Evolutionary conservation across 345 rosid genomes (phyloP).

Genomic region (Crucihimalaya himalaica): DNA sequence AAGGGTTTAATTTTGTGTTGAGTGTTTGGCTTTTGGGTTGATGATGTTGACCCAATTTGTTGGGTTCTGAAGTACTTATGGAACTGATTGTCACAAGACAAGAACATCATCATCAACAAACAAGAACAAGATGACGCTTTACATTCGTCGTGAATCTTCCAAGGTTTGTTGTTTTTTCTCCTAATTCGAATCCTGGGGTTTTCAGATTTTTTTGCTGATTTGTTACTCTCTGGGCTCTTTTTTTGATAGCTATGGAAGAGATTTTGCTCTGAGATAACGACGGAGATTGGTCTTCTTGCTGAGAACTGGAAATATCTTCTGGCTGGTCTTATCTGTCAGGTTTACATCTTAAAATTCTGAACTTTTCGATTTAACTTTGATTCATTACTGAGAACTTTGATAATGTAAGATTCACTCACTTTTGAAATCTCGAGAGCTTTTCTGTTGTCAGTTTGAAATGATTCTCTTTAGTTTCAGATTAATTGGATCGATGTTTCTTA

Average conservation of each 20-base stretch:
- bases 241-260: slow-evolving; percentile 87
- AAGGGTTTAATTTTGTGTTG: not conserved
- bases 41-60: slow-evolving; percentile 53
- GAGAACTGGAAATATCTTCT: slow-evolving; percentile 93
- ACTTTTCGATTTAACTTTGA: slow-evolving; percentile 2
- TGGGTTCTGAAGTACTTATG: slow-evolving; percentile 63
- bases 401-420: slow-evolving; percentile 10
- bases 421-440: slow-evolving; percentile 10
- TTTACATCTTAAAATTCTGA: slow-evolving; percentile 24
- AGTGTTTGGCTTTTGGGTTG: slow-evolving; percentile 15
- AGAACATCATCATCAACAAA: slow-evolving; percentile 25
- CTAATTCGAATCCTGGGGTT: slow-evolving; percentile 21
- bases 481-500: slow-evolving; percentile 25
- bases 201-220: slow-evolving; percentile 21
- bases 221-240: not conserved
- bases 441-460: not conserved
- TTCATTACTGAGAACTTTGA: slow-evolving; percentile 8
- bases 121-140: slow-evolving; percentile 68
- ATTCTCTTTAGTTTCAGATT: slow-evolving; percentile 21
- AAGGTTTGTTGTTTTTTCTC: slow-evolving; percentile 49
- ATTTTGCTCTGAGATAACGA: slow-evolving; percentile 73
- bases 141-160: slow-evolving; percentile 97
- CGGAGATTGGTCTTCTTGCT: slow-evolving; percentile 80
- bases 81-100: slow-evolving; percentile 55
- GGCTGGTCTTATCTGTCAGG: slow-evolving; percentile 90